Evolutionary conservation across 345 rosid species (phyloP).

Genomic region (Cardamine chenopodiifolia): DNA sequence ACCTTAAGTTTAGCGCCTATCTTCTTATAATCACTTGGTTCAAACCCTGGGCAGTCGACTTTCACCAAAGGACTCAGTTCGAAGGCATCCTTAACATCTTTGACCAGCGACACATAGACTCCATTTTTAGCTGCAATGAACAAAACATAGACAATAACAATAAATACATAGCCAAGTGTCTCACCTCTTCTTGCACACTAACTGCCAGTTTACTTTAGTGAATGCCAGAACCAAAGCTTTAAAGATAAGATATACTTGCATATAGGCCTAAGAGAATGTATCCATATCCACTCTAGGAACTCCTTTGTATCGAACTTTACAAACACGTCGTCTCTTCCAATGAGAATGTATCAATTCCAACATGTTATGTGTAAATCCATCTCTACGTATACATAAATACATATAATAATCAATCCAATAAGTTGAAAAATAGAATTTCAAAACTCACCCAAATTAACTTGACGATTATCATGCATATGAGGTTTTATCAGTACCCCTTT

Average conservation of each 20-base stretch:
- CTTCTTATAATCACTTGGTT: constrained; percentile 87
- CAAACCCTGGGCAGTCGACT: constrained; percentile 79
- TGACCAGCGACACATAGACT: constrained; percentile 68
- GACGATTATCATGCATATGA: constrained; percentile 71
- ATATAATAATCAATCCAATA: neutral
- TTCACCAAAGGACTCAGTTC: constrained; percentile 85
- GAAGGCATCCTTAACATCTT: constrained; percentile 83
- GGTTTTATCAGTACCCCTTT: constrained; percentile 71
- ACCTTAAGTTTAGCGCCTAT: constrained; percentile 97
- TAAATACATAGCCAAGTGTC: constrained; percentile 5
- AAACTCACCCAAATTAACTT: constrained; percentile 82
- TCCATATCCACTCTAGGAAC: constrained; percentile 92
- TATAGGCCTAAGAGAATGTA: constrained; percentile 74
- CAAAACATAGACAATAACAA: constrained; percentile 14
- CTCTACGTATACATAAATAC: constrained; percentile 60
- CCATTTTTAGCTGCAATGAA: constrained; percentile 78
- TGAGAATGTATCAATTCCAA: constrained; percentile 86
- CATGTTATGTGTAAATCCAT: constrained; percentile 96
- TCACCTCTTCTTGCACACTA: neutral
- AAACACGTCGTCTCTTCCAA: constrained; percentile 83
- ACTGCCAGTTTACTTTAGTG: neutral
- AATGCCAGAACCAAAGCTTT: neutral
- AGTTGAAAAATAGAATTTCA: neutral
- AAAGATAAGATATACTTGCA: constrained; percentile 49
- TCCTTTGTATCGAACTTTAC: constrained; percentile 86